Conservation (phyloP, 352 stramenopile genomes). For the Phytopythium montanum region DNA sequence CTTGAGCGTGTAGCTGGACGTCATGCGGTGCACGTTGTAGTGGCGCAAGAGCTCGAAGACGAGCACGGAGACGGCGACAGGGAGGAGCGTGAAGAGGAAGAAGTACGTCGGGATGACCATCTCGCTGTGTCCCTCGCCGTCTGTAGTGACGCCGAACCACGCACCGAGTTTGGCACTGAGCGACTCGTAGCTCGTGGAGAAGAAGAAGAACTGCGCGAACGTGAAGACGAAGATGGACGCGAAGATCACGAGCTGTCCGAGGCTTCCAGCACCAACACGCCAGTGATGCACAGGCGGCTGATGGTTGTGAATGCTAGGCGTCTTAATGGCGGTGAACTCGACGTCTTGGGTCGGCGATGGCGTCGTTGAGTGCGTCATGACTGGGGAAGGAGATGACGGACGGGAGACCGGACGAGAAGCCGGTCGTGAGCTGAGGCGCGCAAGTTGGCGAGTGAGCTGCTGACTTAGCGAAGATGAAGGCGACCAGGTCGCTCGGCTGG, state of each 20-base stretch:
- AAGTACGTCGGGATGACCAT: conserved; percentile 27
- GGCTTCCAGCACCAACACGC: neutral
- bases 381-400: neutral
- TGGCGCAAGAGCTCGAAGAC: conserved; percentile 17
- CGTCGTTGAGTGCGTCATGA: neutral
- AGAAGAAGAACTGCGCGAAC: conserved; percentile 8
- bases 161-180: conserved; percentile 13
- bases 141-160: conserved; percentile 26
- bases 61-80: conserved; percentile 14
- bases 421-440: neutral
- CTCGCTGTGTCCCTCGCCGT: conserved; percentile 7
- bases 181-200: conserved; percentile 7
- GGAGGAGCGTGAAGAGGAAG: conserved; percentile 24
- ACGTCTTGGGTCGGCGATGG: neutral
- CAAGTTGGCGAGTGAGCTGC: neutral
- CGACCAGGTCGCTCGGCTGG: neutral
- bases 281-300: neutral
- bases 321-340: neutral
- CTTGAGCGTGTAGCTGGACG: conserved; percentile 9
- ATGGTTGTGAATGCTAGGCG: neutral
- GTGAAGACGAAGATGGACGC: conserved; percentile 5
- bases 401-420: neutral
- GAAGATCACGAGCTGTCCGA: conserved; percentile 4
- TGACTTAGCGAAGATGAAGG: neutral
- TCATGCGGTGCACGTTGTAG: conserved; percentile 16